Conservation (phyloP, 495 filamentous ascomycete species). For the Astrothelium subdiscretum region DNA sequence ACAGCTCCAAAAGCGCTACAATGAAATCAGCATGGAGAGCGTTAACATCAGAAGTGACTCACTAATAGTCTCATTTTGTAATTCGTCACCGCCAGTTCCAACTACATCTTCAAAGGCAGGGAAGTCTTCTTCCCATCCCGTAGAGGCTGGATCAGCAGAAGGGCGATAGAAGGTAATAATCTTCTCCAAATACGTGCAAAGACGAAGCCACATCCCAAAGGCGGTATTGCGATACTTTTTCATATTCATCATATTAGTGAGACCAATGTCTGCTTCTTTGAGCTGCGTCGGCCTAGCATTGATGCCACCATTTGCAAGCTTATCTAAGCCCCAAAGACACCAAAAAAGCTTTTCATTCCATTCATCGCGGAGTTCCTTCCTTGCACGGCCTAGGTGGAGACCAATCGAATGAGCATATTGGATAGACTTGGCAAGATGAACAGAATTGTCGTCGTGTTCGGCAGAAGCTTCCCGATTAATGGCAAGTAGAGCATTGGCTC, state of each 20-base stretch:
- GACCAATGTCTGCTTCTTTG: conserved; percentile 51
- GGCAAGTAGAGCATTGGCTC: conserved; percentile 30
- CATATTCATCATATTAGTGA: conserved; percentile 17
- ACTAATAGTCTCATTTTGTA: conserved; percentile 26
- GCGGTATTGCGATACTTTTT: conserved; percentile 23
- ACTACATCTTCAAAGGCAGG: conserved; percentile 59
- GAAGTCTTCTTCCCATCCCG: conserved; percentile 44
- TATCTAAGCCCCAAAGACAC: conserved; percentile 57
- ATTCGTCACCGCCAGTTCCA: conserved; percentile 24
- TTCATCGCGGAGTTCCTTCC: conserved; percentile 25
- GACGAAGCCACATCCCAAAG: conserved; percentile 42
- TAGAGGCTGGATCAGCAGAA: conserved; percentile 28
- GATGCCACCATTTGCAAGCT: conserved; percentile 46
- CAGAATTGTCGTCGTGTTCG: conserved; percentile 29
- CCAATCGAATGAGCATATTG: conserved; percentile 57
- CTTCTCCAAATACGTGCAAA: conserved; percentile 45
- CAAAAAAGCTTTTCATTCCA: conserved; percentile 48
- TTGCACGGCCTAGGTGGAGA: conserved; percentile 43
- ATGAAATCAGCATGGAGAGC: conserved; percentile 15
- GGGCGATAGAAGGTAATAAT: conserved; percentile 61
- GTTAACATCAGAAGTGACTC: conserved; percentile 21
- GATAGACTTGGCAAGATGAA: conserved; percentile 29
- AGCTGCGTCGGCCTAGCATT: conserved; percentile 54
- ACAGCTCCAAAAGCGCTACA: conserved; percentile 51
- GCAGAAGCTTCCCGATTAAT: conserved; percentile 37